Evolutionary conservation across 176 grass and related monocot species (phyloP).

Genomic region (Echinochloa phyllopogon): DNA sequence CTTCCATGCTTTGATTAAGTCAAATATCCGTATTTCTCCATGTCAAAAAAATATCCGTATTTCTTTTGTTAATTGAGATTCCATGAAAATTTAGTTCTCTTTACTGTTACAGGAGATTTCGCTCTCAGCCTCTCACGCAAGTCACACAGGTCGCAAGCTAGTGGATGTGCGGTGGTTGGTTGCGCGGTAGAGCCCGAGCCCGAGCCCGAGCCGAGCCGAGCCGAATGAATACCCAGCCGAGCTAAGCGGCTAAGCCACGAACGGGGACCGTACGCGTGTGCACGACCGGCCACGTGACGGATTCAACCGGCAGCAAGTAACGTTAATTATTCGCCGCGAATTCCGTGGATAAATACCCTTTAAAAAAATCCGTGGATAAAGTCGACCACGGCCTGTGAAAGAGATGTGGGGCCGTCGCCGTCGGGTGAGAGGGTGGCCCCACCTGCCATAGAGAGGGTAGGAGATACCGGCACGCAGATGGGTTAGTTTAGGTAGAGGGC

Average conservation of each 20-base stretch:
- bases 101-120: not conserved
- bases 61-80: not conserved
- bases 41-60: not conserved
- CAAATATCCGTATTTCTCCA: not conserved
- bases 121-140: not conserved
- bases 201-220: not conserved
- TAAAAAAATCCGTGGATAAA: not conserved
- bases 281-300: conserved; percentile 37
- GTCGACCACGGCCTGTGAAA: not conserved
- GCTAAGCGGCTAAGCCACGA: not conserved
- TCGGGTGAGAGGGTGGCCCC: not conserved
- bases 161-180: not conserved
- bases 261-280: not conserved
- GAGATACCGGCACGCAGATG: not conserved
- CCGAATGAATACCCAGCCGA: not conserved
- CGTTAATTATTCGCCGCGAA: conserved; percentile 34
- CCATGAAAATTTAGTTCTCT: not conserved
- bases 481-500: conserved; percentile 5
- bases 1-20: not conserved
- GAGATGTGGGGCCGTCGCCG: not conserved
- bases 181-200: not conserved
- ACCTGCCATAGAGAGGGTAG: conserved; percentile 2
- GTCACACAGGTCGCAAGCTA: not conserved
- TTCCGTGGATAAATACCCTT: conserved; percentile 13
- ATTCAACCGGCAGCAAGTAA: conserved; percentile 14